Percentiles rank a stretch among this genome's conserved stretches.
phyloP scores from a whole-genome alignment of 352 stramenopile species.

The Phytophthora melonis region DNA sequence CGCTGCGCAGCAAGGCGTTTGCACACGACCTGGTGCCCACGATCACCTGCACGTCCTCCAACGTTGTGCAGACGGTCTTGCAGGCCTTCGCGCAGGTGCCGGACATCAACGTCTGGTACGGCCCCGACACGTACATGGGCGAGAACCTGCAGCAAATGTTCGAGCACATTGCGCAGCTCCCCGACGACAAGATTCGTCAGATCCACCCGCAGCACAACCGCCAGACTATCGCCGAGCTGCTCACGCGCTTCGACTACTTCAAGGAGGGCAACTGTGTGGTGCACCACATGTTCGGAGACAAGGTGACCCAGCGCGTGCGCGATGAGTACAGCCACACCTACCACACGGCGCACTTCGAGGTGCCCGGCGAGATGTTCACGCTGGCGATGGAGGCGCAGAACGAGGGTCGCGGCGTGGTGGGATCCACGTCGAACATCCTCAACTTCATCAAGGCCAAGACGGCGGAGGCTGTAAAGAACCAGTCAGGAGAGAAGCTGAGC shows the following conservation, averaged over 20 bases:
- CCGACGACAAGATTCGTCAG: constrained; percentile 83
- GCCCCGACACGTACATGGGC: constrained; percentile 98
- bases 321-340: constrained; percentile 94
- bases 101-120: constrained; percentile 92
- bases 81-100: constrained; percentile 94
- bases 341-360: constrained; percentile 97
- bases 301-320: constrained; percentile 93
- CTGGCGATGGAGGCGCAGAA: constrained; percentile 96
- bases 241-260: constrained; percentile 94
- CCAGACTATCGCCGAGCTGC: constrained; percentile 81
- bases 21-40: constrained; percentile 95
- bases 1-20: constrained; percentile 96
- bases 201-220: constrained; percentile 90
- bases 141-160: constrained; percentile 97
- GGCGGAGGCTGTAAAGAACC: constrained; percentile 73
- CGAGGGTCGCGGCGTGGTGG: constrained; percentile 92
- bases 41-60: constrained; percentile 97
- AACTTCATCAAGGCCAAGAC: constrained; percentile 98
- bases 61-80: constrained; percentile 97
- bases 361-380: constrained; percentile 99
- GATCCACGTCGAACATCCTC: constrained; percentile 97
- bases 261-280: constrained; percentile 97
- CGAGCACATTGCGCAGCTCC: constrained; percentile 76
- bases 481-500: constrained; percentile 80
- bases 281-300: constrained; percentile 98